Base-by-base conservation (phyloP, 768 basidiomycete species). In the Cystofilobasidium ferigula region DNA sequence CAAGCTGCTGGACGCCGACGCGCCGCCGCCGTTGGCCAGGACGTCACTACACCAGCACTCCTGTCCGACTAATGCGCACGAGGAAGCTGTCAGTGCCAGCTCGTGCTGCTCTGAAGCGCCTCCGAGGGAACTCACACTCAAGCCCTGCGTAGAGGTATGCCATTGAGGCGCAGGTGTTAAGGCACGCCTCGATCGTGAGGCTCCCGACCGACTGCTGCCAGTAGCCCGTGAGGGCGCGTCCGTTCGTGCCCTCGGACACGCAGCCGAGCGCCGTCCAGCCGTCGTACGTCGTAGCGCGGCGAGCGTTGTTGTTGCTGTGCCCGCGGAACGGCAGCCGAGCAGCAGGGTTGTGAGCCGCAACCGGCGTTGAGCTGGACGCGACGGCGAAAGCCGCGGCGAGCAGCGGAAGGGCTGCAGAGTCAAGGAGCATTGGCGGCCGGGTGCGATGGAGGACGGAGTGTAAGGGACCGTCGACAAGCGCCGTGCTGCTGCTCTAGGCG, bases 241-340 rank as follows among this genome's bases (percentile, higher is more conserved):
- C 34, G 7, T 12, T 5, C 5, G 53, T 24, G 24, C 40, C 65
- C 54, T 67, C 65, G 7, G 59, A 36, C 1, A 67, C 65, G 30
- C 65, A 67, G n/a, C 65, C 65, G 20, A 57, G 26, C 26, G 51
- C 32, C 32, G 53, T 56, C 65, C 65, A 67, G 13, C 65, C 65
- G 12, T 51, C 53, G 30, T 24, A 32, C 13, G 51, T 32, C 28
- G 26, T n/a, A 7, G 51, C 51, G 6, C 51, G 26, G 30, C 30
- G 51, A 8, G 51, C 51, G 30, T 30, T 26, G 5, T 26, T 13
- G 30, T 10, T 30, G 30, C 28, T 54, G 14, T 54, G 28, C 16
- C 28, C 2, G 28, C 26, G 18, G 28, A 8, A 26, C n/a, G 20
- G 42, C 12, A 43, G n/a, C 9, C 45, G 45, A 47, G 4, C 4